Percentiles rank a stretch among this genome's conserved stretches.
phyloP scores from a whole-genome alignment of 1,139 yeast species.

The Hansenula lynferdii region DNA sequence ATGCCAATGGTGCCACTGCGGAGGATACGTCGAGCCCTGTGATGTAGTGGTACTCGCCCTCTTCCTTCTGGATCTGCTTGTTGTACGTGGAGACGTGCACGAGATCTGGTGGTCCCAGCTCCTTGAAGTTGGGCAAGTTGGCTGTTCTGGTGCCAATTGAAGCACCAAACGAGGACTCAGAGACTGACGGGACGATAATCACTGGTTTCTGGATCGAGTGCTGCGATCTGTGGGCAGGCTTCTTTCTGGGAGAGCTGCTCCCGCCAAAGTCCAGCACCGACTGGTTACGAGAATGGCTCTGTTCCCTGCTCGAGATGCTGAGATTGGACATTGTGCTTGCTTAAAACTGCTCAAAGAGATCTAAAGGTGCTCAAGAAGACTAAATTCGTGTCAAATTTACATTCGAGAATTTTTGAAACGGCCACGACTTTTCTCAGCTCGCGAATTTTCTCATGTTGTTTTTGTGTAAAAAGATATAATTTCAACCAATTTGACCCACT shows the following conservation, averaged over 20 bases:
- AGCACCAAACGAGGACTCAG: slow-evolving; percentile 35
- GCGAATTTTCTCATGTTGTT: too few relatives aligned
- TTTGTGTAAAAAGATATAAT: too few relatives aligned
- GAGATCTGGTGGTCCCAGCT: slow-evolving; percentile 86
- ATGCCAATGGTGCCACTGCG: slow-evolving; percentile 59
- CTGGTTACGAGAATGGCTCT: neutral
- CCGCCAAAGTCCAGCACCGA: neutral
- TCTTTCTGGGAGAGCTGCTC: neutral
- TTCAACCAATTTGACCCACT: too few relatives aligned
- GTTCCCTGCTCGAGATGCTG: slow-evolving; percentile 1
- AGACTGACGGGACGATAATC: slow-evolving; percentile 1
- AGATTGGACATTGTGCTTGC: slow-evolving; percentile 1
- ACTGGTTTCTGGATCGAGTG: slow-evolving; percentile 1
- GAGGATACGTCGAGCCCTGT: slow-evolving; percentile 62
- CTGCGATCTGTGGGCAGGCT: neutral
- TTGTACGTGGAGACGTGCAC: slow-evolving; percentile 57
- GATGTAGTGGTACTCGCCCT: slow-evolving; percentile 39
- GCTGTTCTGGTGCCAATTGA: slow-evolving; percentile 38
- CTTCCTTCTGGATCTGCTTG: slow-evolving; percentile 32
- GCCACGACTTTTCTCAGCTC: too few relatives aligned
- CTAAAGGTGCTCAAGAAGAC: too few relatives aligned
- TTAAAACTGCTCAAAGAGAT: too few relatives aligned
- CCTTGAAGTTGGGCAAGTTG: slow-evolving; percentile 32
- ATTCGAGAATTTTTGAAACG: too few relatives aligned
- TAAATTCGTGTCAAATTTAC: too few relatives aligned